Conservation (phyloP, 306 rosid genomes). For the Echinosophora koreensis region DNA sequence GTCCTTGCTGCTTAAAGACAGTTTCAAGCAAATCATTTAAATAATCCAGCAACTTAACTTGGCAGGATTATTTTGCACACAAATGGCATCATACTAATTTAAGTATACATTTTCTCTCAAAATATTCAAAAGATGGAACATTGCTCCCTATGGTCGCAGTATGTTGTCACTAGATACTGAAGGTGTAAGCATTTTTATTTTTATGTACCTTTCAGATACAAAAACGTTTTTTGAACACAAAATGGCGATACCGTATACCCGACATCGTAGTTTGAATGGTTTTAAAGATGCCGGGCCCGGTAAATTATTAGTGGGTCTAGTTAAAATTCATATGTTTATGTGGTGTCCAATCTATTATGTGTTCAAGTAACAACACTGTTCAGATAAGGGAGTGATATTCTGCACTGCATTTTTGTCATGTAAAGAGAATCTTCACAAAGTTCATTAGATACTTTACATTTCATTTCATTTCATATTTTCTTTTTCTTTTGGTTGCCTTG, state of each 20-base stretch:
- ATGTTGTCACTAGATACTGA: conserved; percentile 29
- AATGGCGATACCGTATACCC: too few relatives aligned
- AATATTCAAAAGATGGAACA: conserved; percentile 32
- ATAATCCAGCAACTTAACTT: conserved; percentile 48
- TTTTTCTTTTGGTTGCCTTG: conserved; percentile 35
- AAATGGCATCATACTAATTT: conserved; percentile 8
- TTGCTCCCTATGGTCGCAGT: conserved; percentile 12
- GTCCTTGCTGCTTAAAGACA: conserved; percentile 71
- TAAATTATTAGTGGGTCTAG: too few relatives aligned
- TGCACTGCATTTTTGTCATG: conserved; percentile 1
- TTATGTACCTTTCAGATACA: not conserved
- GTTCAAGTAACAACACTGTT: too few relatives aligned
- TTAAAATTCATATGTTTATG: too few relatives aligned
- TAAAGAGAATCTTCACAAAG: conserved; percentile 36
- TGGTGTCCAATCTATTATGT: too few relatives aligned
- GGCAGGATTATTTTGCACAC: conserved; percentile 28
- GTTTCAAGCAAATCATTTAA: conserved; percentile 71
- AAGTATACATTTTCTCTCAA: not conserved
- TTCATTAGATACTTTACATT: conserved; percentile 18
- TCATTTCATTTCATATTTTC: conserved; percentile 15
- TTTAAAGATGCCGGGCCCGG: too few relatives aligned
- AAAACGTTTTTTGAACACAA: too few relatives aligned
- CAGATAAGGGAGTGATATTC: conserved; percentile 14
- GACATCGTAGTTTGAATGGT: too few relatives aligned
- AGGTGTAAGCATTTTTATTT: conserved; percentile 17